Evolutionary conservation across 805 yeast genomes (phyloP).

Genomic region (Jamesozyma rosinii): DNA sequence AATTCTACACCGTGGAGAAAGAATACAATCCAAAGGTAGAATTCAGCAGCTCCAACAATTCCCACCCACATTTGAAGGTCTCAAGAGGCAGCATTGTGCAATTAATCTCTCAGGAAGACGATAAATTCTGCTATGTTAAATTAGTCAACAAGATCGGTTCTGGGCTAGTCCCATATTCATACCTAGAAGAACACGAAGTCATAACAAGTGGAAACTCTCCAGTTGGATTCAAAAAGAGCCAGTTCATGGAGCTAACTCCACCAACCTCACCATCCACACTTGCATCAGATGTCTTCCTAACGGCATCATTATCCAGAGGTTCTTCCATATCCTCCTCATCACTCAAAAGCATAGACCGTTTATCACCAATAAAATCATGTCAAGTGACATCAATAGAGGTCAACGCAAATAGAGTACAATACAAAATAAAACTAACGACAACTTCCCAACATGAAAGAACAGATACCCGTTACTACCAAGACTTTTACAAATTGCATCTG

Average conservation of each 20-base stretch:
- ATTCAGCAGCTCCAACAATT: neutral
- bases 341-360: neutral
- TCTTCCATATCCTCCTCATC: conserved; percentile 3
- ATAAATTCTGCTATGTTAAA: conserved; percentile 9
- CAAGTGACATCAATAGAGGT: conserved; percentile 10
- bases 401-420: conserved; percentile 12
- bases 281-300: conserved; percentile 9
- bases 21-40: conserved; percentile 1
- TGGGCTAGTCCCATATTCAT: conserved; percentile 9
- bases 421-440: conserved; percentile 10
- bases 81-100: conserved; percentile 11
- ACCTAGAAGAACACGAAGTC: conserved; percentile 9
- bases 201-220: neutral
- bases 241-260: conserved; percentile 10
- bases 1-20: conserved; percentile 4
- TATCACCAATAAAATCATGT: neutral
- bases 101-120: conserved; percentile 9
- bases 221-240: neutral
- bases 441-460: conserved; percentile 7
- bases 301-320: conserved; percentile 10
- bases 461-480: conserved; percentile 14
- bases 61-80: neutral
- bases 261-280: conserved; percentile 19
- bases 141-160: conserved; percentile 10
- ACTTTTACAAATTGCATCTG: conserved; percentile 18